Conservation (phyloP, 2,329 filamentous ascomycete species). For the Stagonosporopsis cucurbitacearum region DNA sequence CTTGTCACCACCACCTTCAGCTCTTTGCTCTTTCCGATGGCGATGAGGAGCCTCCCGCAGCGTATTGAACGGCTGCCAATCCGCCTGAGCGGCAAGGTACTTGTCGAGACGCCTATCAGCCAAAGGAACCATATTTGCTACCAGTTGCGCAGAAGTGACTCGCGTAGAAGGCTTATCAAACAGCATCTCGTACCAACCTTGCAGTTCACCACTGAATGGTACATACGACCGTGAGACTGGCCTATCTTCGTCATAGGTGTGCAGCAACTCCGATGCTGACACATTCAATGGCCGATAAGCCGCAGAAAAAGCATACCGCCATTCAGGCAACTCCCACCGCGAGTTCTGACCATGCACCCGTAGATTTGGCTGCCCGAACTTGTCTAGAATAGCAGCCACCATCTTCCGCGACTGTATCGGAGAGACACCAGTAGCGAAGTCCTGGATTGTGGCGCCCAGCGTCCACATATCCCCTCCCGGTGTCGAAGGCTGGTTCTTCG, state of each 20-base stretch:
- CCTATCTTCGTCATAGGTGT: not conserved
- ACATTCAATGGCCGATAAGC: slow-evolving; percentile 1
- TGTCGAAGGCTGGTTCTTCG: slow-evolving; percentile 3
- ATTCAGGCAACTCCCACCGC: not conserved
- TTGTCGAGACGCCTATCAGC: not conserved
- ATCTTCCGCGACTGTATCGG: slow-evolving; percentile 13
- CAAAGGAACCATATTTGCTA: not conserved
- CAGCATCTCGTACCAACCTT: not conserved
- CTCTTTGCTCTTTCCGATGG: not conserved
- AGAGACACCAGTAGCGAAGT: slow-evolving; percentile 17
- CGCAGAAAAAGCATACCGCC: not conserved
- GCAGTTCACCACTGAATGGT: slow-evolving; percentile 3
- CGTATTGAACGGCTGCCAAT: not conserved
- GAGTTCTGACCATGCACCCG: not conserved
- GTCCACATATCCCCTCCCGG: slow-evolving; percentile 31
- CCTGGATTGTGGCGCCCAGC: slow-evolving; percentile 32
- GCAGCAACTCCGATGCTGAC: not conserved
- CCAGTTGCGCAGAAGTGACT: not conserved
- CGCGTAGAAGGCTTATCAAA: not conserved
- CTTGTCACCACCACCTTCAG: not conserved
- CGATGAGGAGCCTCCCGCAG: not conserved
- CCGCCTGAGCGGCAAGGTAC: not conserved
- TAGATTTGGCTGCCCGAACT: not conserved
- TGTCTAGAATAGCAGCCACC: not conserved
- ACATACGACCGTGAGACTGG: not conserved